Evolutionary conservation across 768 basidiomycete species (phyloP), one percentile per base, ranked within the genome.

Genomic region (Cantharellus cinnabarinus): DNA sequence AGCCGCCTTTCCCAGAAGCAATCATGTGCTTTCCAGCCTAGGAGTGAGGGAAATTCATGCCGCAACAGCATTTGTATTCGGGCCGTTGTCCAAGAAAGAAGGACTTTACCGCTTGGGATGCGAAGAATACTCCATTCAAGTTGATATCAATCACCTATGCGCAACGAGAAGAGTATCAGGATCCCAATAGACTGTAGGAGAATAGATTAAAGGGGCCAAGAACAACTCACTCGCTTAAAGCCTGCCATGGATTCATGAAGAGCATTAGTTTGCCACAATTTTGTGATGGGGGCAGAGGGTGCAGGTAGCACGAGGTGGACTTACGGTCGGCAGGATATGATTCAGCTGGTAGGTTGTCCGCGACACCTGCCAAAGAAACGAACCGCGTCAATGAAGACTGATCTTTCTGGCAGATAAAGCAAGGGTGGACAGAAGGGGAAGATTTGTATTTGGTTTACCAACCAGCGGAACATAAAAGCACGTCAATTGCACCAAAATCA

Each of bases 1-100:
- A 61, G 2, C 60, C 60, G 14, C 59, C 59, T 44, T 41, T 58
- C 29, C 58, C 58, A 20, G 60, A 42, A 7, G 58, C 60, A 29
- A 61, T 61, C 60, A 61, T 61, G 34, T 61, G 60, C 10, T 61
- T 61, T 5, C 60, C 60, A 41, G 50, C 60, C 60, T 61, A 50
- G 7, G 2, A 3, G 35, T 3, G 14, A 42, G 42, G 44, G 29
- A 2, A 10, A 34, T 7, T 7, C 52, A 54, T 37, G 52, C 38
- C 10, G 52, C 10, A 37, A 10, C 35, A 54, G 35, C 10, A 10
- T 7, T 29, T 29, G 20, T 29, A 29, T 29, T 29, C 20, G 3
- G 3, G 7, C 3, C 3, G 2, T n/a, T 5, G 41, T 29, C 10
- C 14, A 39, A 42, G 1, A 59, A 60, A 34, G 35, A 55, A 38